Conservation (phyloP, 192 early-diverging fungal species). For the Podila clonocystis region DNA sequence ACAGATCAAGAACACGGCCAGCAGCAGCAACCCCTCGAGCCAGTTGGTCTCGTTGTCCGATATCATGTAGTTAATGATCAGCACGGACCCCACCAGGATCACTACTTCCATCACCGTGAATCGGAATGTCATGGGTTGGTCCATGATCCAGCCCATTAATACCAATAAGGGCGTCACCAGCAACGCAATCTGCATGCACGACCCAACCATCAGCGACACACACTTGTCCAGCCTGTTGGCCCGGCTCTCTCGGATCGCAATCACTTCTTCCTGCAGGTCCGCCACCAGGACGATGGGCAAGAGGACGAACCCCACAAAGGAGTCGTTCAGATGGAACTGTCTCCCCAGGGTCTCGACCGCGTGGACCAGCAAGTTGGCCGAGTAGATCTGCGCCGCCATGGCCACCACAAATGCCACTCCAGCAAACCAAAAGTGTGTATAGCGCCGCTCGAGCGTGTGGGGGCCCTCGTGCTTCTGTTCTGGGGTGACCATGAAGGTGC, state of each 20-base stretch:
- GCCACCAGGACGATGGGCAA: slow-evolving; percentile 82
- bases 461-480: slow-evolving; percentile 76
- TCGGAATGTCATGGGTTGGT: slow-evolving; percentile 80
- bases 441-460: slow-evolving; percentile 77
- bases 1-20: slow-evolving; percentile 79
- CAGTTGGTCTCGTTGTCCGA: slow-evolving; percentile 90
- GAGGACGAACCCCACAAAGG: slow-evolving; percentile 94
- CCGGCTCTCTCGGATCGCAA: slow-evolving; percentile 64
- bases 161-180: slow-evolving; percentile 76
- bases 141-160: slow-evolving; percentile 87
- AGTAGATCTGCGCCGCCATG: slow-evolving; percentile 76
- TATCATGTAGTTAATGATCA: slow-evolving; percentile 83
- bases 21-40: slow-evolving; percentile 89
- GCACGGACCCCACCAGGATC: slow-evolving; percentile 79
- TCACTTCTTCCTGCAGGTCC: slow-evolving; percentile 46
- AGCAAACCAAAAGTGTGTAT: slow-evolving; percentile 48
- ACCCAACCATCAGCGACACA: slow-evolving; percentile 17
- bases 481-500: slow-evolving; percentile 65
- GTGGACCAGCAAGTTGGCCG: slow-evolving; percentile 83
- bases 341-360: slow-evolving; percentile 80
- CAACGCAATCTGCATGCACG: slow-evolving; percentile 81
- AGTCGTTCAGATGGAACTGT: slow-evolving; percentile 75
- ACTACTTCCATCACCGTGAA: slow-evolving; percentile 86
- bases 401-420: slow-evolving; percentile 60
- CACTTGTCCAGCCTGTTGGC: slow-evolving; percentile 10